phyloP scores from a whole-genome alignment of 805 yeast species.

The Metschnikowia picachoensis region DNA sequence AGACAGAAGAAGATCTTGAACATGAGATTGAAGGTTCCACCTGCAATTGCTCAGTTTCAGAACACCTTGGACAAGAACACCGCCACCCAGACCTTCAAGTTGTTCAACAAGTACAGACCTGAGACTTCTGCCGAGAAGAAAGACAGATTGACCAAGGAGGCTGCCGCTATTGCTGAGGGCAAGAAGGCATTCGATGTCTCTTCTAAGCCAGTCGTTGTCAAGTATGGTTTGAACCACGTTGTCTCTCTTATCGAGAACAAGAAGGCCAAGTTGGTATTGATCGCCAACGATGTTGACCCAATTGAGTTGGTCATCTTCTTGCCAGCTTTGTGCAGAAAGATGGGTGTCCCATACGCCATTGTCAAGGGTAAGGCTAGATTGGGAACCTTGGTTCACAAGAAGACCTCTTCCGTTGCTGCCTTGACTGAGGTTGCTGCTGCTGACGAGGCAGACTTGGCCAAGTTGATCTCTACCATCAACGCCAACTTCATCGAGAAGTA shows the following conservation, averaged over 20 bases:
- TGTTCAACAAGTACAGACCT: slow-evolving; percentile 98
- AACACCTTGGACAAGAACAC: slow-evolving; percentile 97
- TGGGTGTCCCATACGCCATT: slow-evolving; percentile 99
- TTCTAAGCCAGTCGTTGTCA: slow-evolving; percentile 93
- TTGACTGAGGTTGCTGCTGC: slow-evolving; percentile 91
- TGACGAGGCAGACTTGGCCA: slow-evolving; percentile 93
- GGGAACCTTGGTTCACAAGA: slow-evolving; percentile 95
- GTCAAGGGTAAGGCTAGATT: slow-evolving; percentile 98
- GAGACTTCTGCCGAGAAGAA: slow-evolving; percentile 97
- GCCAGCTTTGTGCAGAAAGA: slow-evolving; percentile 98
- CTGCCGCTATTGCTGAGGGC: slow-evolving; percentile 98
- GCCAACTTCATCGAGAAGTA: slow-evolving; percentile 90
- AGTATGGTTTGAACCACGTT: slow-evolving; percentile 99
- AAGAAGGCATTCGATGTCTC: slow-evolving; percentile 95
- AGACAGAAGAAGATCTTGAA: slow-evolving; percentile 97
- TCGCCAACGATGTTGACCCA: slow-evolving; percentile 99
- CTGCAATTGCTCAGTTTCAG: slow-evolving; percentile 96
- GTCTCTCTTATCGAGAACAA: slow-evolving; percentile 96
- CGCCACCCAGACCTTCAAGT: slow-evolving; percentile 94
- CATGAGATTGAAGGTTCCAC: slow-evolving; percentile 98
- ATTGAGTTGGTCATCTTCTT: slow-evolving; percentile 94
- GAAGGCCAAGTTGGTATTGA: slow-evolving; percentile 95
- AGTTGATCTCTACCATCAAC: slow-evolving; percentile 87
- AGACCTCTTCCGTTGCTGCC: slow-evolving; percentile 96
- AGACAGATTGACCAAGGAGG: slow-evolving; percentile 98